A percentile compares a stretch with the other conserved stretches of the same genome.
These are phyloP conservation scores for Aspergillus novoparasiticus DNA, from an alignment of 2,329 filamentous ascomycete species.

Conservation along the genomic window DNA sequence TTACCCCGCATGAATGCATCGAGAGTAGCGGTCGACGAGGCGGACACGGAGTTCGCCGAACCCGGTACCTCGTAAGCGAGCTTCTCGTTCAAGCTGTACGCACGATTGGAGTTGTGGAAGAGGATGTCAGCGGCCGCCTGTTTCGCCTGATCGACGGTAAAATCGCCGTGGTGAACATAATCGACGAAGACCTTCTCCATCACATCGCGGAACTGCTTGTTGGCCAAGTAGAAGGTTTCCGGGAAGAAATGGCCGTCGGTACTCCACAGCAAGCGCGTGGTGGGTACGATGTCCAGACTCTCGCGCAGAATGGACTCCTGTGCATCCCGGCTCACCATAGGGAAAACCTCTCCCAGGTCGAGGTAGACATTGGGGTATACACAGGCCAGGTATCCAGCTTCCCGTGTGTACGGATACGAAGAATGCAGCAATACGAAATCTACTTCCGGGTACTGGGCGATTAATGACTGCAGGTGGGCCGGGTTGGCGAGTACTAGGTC, in stretches of 20 bases:
- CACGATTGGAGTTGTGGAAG: slow-evolving; percentile 74
- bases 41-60: slow-evolving; percentile 1
- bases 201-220: slow-evolving; percentile 70
- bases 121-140: slow-evolving; percentile 67
- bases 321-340: slow-evolving; percentile 73
- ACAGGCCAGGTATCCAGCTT: slow-evolving; percentile 75
- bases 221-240: slow-evolving; percentile 74
- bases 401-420: slow-evolving; percentile 77
- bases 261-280: slow-evolving; percentile 76
- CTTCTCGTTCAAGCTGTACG: slow-evolving; percentile 64
- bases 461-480: slow-evolving; percentile 72
- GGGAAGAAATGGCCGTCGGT: slow-evolving; percentile 80
- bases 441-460: slow-evolving; percentile 67
- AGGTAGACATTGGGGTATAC: slow-evolving; percentile 80
- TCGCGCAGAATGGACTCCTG: slow-evolving; percentile 72
- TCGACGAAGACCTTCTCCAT: slow-evolving; percentile 69
- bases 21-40: slow-evolving; percentile 28
- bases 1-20: slow-evolving; percentile 55
- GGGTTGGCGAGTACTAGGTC: slow-evolving; percentile 70
- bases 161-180: slow-evolving; percentile 65
- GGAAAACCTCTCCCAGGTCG: slow-evolving; percentile 82
- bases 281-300: slow-evolving; percentile 73
- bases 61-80: slow-evolving; percentile 21
- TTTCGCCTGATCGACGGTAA: slow-evolving; percentile 64
- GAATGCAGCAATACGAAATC: slow-evolving; percentile 79